Evolutionary conservation across 805 yeast genomes (phyloP), one percentile per base, ranked within the genome.

Genomic region (Maudiozyma bulderi): DNA sequence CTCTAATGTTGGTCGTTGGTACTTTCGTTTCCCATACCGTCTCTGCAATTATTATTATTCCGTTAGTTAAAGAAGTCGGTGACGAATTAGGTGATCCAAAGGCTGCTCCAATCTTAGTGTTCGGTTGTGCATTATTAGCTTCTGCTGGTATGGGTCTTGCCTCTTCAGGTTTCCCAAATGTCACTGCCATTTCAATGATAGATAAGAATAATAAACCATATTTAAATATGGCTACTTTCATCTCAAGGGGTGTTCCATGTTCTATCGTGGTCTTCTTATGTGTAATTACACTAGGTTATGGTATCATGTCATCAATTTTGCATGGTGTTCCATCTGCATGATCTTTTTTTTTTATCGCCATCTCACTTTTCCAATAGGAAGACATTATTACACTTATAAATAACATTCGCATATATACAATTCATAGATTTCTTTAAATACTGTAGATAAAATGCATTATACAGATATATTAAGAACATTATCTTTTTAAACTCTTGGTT

Each of bases 141-240:
- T 89, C 97, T 0, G 84, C 86, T 48, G 99, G 98, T 50, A 93
- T 91, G 98, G 98, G 96, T 5, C 73, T 91, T 50, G 97, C 98
- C 2, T 90, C 98, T 0, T 84, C 95, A 0, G 98, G 99, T 0
- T 93, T 93, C 75, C 99, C 99, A n/a, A 91, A 93, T 61, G 96
- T 93, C 37, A 90, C 98, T 0, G 99, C 98, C 0, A 87, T 93
- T 52, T 87, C 97, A 53, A 83, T 87, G 84, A 78, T 90, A 3
- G 96, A 91, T 63, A 93, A 86, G 53, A 77, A 88, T 45, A 97
- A 97, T n/a, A 79, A 81, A 45, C 86, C 95, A 30, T 91, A 90
- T 61, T 71, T 91, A 56, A 81, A 83, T 8, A 96, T 89, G 35
- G 72, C 76, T 30, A 84, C 86, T 4, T 93, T 91, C 62, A 85